Base-by-base conservation (phyloP, 805 yeast genomes). In the Myxozyma kluyveri region DNA sequence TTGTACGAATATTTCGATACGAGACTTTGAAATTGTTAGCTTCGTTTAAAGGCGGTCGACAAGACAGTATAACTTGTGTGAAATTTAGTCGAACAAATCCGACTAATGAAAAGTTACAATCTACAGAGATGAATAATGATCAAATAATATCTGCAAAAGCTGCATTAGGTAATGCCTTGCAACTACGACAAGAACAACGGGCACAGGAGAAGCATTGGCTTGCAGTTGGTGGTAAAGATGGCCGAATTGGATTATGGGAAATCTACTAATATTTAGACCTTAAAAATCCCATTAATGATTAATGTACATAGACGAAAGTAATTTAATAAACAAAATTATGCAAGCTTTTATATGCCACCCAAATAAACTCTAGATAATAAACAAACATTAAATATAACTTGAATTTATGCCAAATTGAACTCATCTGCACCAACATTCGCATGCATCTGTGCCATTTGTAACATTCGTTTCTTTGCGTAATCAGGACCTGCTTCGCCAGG, bases 391-490 rank as follows among this genome's bases (percentile, higher is more conserved):
- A 38, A 5, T 14, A 18, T 29, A 4, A 41, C 45, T n/a, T 19
- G 21, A 32, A 4, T n/a, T 42, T 54, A 65, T 5, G 67, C 66
- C 56, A 73, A 83, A 66, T 88, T 88, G 66, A 89, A 89, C 71
- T 88, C 96, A 57, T 79, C 80, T 48, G 78, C 78, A 39, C 74
- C 71, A n/a, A 83, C 72, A 60, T 76, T 80, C 7, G 82, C 82
- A 3, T 87, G 82, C 75, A 77, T 68, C 63, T 78, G 76, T 7
- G 96, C 96, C 76, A 82, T 71, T 56, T 88, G 75, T 63, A 85
- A 74, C 89, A 88, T 79, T 66, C 81, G 83, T 63, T 81, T 81
- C 66, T 80, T 81, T 1, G 86, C 81, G 66, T 83, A 84, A 64
- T 83, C 86, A 63, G 81, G 82, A 64, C 72, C 74, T 69, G 69